Evolutionary conservation across 1,284 basidiomycete genomes (phyloP).

Genomic region (Mycosarcoma mackinlayi): DNA sequence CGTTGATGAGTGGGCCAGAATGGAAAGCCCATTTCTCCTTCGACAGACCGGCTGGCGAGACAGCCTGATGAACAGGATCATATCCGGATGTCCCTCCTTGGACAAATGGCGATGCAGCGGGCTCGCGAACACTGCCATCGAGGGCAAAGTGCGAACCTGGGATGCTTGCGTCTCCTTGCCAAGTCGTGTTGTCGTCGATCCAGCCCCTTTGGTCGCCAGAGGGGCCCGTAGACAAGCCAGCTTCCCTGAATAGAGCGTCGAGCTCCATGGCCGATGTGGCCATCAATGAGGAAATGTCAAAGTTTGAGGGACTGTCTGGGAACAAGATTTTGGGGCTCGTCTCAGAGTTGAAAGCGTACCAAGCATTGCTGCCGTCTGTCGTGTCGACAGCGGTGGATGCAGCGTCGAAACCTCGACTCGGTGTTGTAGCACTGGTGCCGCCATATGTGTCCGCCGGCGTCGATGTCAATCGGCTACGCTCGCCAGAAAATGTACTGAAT

Average conservation of each 20-base stretch:
- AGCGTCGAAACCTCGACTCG: conserved; percentile 36
- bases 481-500: not conserved
- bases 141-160: not conserved
- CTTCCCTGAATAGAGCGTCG: conserved; percentile 42
- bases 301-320: conserved; percentile 43
- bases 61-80: conserved; percentile 9
- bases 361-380: conserved; percentile 7
- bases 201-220: conserved; percentile 29
- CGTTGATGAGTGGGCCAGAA: not conserved
- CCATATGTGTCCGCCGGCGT: conserved; percentile 16
- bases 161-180: conserved; percentile 1
- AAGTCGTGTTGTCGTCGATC: not conserved
- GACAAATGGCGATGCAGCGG: not conserved
- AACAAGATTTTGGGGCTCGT: conserved; percentile 34
- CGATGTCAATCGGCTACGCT: conserved; percentile 8
- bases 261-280: conserved; percentile 51
- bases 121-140: conserved; percentile 6
- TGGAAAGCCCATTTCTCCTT: conserved; percentile 15
- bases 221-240: conserved; percentile 33
- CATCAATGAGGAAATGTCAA: conserved; percentile 50
- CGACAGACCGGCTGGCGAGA: not conserved
- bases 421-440: conserved; percentile 26
- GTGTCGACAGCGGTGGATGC: conserved; percentile 9
- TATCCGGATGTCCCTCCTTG: conserved; percentile 17
- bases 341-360: conserved; percentile 24